Evolutionary conservation across 2,329 filamentous ascomycete genomes (phyloP), one percentile per base, ranked within the genome.

Genomic region (Acephala macrosclerotiorum): DNA sequence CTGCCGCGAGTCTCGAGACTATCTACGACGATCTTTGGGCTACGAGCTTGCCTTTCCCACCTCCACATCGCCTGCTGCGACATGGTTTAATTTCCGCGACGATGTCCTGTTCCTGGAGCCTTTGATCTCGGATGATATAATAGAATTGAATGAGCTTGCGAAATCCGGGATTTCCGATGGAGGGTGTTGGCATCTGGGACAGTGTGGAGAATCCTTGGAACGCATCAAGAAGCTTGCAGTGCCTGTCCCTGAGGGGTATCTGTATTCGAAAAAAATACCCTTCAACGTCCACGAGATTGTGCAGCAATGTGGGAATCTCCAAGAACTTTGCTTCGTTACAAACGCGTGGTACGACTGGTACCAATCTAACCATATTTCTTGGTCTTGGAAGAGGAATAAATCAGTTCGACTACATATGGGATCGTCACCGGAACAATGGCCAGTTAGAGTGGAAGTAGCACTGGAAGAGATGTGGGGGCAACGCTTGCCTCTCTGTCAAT

Each of bases 161-260:
- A 22, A 47, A 22, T 47, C 42, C 42, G 42, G 42, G 42, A 47
- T 47, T 47, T 47, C 18, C 22, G 42, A 47, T 47, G 42, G 42
- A 14, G 42, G 42, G 18, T 47, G 42, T 47, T 47, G 42, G 42
- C 22, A 47, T 47, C 42, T 47, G 42, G 42, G 42, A 47, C 42
- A 47, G 42, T 47, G 42, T 47, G 42, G 42, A 22, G 42, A 47
- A 47, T 47, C 42, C 42, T 47, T 47, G 42, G 42, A 47, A 47
- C 42, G 42, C 42, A 47, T 47, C 42, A 47, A 47, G 42, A 47
- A 47, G 42, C 42, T 47, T 47, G 42, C 42, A 47, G 42, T 47
- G 42, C 42, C 42, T 47, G 42, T 47, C 42, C 42, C 42, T 47
- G 42, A 47, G 42, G 42, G 22, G 18, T 47, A 47, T 47, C 22